These are phyloP conservation scores for Diaporthe aspalathi DNA, from an alignment of 2,329 filamentous ascomycete genomes.

Conservation along the genomic window DNA sequence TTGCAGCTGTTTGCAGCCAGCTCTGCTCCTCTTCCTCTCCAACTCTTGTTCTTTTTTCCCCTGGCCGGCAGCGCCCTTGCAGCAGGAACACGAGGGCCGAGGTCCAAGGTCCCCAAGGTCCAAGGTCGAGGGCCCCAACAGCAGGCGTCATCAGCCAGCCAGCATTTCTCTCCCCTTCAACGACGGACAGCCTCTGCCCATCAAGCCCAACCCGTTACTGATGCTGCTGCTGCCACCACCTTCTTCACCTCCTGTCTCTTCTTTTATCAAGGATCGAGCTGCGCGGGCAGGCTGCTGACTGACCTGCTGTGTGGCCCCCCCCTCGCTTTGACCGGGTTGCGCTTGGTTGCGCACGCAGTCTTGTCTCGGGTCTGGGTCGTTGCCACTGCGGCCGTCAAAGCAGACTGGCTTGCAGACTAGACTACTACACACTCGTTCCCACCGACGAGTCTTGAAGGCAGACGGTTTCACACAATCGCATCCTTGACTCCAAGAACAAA, in stretches of 20 bases:
- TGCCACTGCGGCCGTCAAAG: not conserved
- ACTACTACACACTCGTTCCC: not conserved
- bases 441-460: not conserved
- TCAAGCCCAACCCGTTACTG: not conserved
- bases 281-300: not conserved
- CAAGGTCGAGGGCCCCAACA: too few relatives aligned
- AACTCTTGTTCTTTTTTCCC: not conserved
- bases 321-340: not conserved
- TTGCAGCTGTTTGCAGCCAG: too few relatives aligned
- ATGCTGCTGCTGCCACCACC: not conserved
- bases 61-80: slow-evolving; percentile 11
- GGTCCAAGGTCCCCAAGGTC: too few relatives aligned
- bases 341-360: not conserved
- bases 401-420: too few relatives aligned
- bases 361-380: not conserved
- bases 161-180: not conserved
- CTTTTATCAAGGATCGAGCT: not conserved
- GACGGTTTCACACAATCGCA: too few relatives aligned
- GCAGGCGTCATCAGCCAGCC: not conserved
- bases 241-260: not conserved
- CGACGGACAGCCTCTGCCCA: not conserved
- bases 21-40: not conserved
- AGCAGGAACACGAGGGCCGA: not conserved
- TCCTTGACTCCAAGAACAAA: too few relatives aligned
- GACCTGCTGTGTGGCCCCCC: not conserved